Evolutionary conservation across 345 rosid genomes (phyloP), one percentile per base, ranked within the genome.

Genomic region (Populus pruinosa): DNA sequence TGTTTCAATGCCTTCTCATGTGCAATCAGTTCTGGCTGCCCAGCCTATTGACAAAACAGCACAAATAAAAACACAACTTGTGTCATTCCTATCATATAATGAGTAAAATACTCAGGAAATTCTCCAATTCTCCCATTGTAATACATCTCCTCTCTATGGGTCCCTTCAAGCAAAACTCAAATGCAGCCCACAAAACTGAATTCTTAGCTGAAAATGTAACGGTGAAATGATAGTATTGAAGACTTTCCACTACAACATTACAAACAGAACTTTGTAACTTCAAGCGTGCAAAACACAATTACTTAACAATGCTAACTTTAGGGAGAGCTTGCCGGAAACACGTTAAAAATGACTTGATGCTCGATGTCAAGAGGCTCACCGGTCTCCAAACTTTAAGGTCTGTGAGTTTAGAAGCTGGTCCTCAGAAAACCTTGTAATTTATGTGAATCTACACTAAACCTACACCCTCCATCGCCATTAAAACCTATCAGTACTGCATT

Each of bases 341-440:
- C 89, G 43, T 94, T 94, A 75, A 83, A 94, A 76, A 94, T 92
- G 43, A 96, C 47, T 36, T 91, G 97, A 81, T 96, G 99, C 86
- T 94, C 98, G 16, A 94, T 90, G 81, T 94, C 98, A 39, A 94
- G 91, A 35, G 90, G 94, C 85, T 96, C 98, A 44, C 92, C 96
- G 0, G 98, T 94, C 91, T 94, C 93, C 71, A 89, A 83, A 75
- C 98, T 91, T 1, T 90, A 87, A 10, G 99, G 98, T 70, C 99
- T 84, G 80, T 96, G 97, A 2, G 91, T 70, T 20, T 91, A 89
- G 82, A 92, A 94, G 82, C 98, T 87, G 43, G 88, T 87, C 84
- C 81, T 87, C 62, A 96, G 83, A 83, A 94, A 87, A 88, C 90
- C 97, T 80, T 92, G 97, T 77, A 96, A 78, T 81, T 91, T 94